Conservation (phyloP, 768 basidiomycete genomes). For the Kwoniella dejecticola region DNA sequence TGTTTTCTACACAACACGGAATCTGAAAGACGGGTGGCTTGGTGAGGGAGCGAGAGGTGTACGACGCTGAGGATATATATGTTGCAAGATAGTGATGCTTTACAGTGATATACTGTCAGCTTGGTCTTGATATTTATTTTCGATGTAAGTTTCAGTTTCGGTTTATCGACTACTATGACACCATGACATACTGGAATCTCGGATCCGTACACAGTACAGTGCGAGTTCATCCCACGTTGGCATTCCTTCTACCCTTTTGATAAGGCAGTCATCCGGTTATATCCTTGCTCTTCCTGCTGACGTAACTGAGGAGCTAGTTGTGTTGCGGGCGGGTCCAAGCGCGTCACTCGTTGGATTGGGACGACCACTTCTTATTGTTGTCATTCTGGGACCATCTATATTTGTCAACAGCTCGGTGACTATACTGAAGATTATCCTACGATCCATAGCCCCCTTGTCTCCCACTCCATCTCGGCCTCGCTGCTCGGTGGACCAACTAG, state of each 20-base stretch:
- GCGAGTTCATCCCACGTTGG: neutral
- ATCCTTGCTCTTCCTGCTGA: no score
- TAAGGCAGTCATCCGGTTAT: neutral
- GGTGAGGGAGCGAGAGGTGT: no score
- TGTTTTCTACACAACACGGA: neutral
- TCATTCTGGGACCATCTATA: neutral
- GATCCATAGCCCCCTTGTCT: no score
- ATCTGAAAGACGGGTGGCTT: no score
- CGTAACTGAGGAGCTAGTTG: neutral
- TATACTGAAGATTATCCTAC: no score
- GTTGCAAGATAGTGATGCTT: no score
- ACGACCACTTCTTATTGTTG: neutral
- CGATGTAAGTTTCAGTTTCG: neutral
- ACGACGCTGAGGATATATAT: no score
- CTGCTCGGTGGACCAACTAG: no score
- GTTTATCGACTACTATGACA: neutral
- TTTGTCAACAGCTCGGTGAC: neutral
- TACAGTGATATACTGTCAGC: no score
- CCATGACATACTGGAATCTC: constrained; percentile 5
- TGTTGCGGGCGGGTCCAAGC: neutral
- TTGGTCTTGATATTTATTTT: no score
- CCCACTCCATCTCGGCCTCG: no score
- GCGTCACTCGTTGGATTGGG: neutral
- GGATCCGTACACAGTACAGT: neutral
- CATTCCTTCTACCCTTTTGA: neutral